Conservation (phyloP, 345 rosid species). For the Fremontodendron californicum region DNA sequence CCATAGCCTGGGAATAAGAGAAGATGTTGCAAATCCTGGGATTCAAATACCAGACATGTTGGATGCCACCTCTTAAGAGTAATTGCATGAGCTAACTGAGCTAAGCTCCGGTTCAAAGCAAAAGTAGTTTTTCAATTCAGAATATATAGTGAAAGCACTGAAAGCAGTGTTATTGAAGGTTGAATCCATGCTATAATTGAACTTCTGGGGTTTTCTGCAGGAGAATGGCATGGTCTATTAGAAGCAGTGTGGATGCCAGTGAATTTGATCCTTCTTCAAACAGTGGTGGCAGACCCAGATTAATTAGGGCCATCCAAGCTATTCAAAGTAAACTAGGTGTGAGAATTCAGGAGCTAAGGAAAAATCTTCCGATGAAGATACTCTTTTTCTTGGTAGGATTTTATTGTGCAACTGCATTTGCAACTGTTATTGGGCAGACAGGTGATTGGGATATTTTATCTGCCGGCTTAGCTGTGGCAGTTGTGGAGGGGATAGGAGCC, state of each 20-base stretch:
- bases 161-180: neutral
- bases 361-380: slow-evolving; percentile 64
- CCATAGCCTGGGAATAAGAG: too few species aligned
- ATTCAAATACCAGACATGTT: too few species aligned
- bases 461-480: slow-evolving; percentile 71
- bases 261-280: slow-evolving; percentile 59
- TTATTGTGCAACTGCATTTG: slow-evolving; percentile 83
- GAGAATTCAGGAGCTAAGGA: slow-evolving; percentile 56
- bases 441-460: slow-evolving; percentile 98
- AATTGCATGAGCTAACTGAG: too few species aligned
- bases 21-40: too few species aligned
- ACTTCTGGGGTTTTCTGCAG: slow-evolving; percentile 33
- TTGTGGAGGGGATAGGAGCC: slow-evolving; percentile 90
- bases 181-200: neutral
- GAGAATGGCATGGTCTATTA: slow-evolving; percentile 51
- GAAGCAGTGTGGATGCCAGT: slow-evolving; percentile 45
- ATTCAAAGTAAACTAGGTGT: slow-evolving; percentile 47
- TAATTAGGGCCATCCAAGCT: slow-evolving; percentile 53
- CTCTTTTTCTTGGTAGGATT: slow-evolving; percentile 85
- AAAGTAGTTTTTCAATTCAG: neutral
- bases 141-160: neutral
- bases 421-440: slow-evolving; percentile 89
- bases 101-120: too few species aligned
- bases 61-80: too few species aligned
- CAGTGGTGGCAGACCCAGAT: slow-evolving; percentile 49